A percentile compares a stretch with the other conserved stretches of the same genome.
These are phyloP conservation scores for Boletus sp. DNA, from an alignment of 768 basidiomycete species.

Conservation along the genomic window DNA sequence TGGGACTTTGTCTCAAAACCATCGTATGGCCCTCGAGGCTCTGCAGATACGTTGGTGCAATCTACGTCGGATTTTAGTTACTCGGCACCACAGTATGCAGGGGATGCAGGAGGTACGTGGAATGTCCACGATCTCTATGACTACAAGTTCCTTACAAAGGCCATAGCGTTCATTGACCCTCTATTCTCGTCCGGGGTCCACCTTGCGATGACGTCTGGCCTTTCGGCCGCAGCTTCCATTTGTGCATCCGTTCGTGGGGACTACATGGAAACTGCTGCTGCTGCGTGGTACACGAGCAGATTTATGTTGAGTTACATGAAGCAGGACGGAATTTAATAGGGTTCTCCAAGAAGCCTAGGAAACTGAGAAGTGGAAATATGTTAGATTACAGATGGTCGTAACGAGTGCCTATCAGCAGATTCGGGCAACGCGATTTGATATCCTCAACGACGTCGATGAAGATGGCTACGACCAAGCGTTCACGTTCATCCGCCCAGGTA, in stretches of 20 bases:
- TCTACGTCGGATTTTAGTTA: conserved; percentile 65
- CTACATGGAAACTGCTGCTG: conserved; percentile 41
- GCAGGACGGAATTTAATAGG: conserved; percentile 19
- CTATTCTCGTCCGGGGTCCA: conserved; percentile 61
- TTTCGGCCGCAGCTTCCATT: conserved; percentile 47
- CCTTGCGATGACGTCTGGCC: conserved; percentile 47
- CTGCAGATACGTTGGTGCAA: conserved; percentile 33
- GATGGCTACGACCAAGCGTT: conserved; percentile 47
- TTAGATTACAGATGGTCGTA: conserved; percentile 37
- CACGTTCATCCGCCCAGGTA: conserved; percentile 34
- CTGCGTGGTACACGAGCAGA: conserved; percentile 41
- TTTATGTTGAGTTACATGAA: conserved; percentile 47
- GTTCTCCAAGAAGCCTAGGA: not conserved
- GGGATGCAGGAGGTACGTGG: conserved; percentile 59
- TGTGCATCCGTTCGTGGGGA: conserved; percentile 48
- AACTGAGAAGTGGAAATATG: not conserved
- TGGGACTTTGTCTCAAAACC: conserved; percentile 21
- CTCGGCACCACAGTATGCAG: conserved; percentile 56
- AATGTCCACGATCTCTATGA: not conserved
- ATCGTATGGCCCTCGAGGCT: not conserved
- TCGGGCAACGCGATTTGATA: conserved; percentile 35
- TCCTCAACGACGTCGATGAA: conserved; percentile 41
- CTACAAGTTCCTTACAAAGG: not conserved
- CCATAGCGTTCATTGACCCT: conserved; percentile 56
- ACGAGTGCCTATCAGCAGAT: conserved; percentile 47